Evolutionary conservation across 345 rosid species (phyloP), one percentile per base, ranked within the genome.

Genomic region (Eucalyptus cladocalyx): DNA sequence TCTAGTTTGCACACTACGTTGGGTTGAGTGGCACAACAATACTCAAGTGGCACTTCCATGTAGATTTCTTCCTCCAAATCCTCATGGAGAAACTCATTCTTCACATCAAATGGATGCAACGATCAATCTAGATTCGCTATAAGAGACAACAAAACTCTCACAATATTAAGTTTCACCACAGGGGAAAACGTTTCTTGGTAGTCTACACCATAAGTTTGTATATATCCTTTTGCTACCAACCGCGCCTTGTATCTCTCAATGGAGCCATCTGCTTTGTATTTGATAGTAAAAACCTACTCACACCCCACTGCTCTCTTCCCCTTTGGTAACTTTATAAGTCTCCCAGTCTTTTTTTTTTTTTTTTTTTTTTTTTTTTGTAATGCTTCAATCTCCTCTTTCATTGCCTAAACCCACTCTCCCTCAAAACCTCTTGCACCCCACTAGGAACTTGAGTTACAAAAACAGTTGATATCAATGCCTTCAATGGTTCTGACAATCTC

Each of bases 111-210:
- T 7, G 4, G 18, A 62, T 62, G 72, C 18, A 62, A 13, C 4
- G 34, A 3, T 16, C 18, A 14, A 1, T 62, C 72, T 3, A 30
- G 2, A 28, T 62, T 62, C 3, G 0, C 0, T 62, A 2, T 8
- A 6, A 62, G 72, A 62, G 72, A 62, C 72, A 62, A 30, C 34
- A 62, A 62, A 12, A 62, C 69, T 30, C 34, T 11, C 72, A 62
- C 2, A 62, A 3, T 62, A 62, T 62, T 62, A 30, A 62, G 72
- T 8, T 62, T 62, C 2, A 0, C 72, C 54, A 18, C 0, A 1
- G 4, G 54, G 23, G 54, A 18, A 51, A 51, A 18, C 0, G 0
- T 51, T 51, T 51, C 18, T 62, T 62, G 9, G 34, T 62, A 30
- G 34, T 62, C 72, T 28, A 30, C 34, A 62, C 34, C 34, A 62